These are phyloP conservation scores for Byssoonygena ceratinophila DNA, from an alignment of 2,329 filamentous ascomycete genomes.

Conservation along the genomic window DNA sequence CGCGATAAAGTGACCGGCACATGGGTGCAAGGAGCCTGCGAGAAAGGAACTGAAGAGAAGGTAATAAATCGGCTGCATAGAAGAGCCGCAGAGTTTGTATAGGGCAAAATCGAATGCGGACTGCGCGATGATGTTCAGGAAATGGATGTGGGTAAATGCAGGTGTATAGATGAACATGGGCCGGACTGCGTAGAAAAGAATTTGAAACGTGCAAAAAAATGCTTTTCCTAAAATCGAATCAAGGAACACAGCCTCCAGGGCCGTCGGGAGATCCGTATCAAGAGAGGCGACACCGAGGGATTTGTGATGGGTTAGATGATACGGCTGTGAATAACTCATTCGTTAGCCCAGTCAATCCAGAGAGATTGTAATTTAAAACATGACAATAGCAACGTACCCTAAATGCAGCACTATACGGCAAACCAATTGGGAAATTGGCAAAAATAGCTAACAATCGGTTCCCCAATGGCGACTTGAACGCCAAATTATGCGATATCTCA, in stretches of 20 bases:
- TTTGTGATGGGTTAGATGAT: conserved; percentile 98
- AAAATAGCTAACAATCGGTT: conserved; percentile 85
- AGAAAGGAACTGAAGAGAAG: conserved; percentile 83
- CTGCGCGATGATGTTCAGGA: conserved; percentile 69
- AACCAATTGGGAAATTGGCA: conserved; percentile 88
- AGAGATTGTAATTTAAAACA: background rate
- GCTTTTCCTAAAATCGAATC: conserved; percentile 90
- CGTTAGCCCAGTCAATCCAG: background rate
- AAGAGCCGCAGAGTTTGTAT: conserved; percentile 47
- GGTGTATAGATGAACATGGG: conserved; percentile 91
- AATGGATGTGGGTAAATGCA: conserved; percentile 74
- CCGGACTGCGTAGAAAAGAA: conserved; percentile 93
- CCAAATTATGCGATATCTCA: conserved; percentile 96
- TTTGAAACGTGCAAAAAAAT: conserved; percentile 99
- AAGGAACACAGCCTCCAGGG: conserved; percentile 81
- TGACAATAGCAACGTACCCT: conserved; percentile 48
- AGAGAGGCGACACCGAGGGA: conserved; percentile 92
- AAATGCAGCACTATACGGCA: conserved; percentile 94
- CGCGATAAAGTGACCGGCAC: conserved; percentile 95
- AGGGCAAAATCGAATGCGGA: conserved; percentile 65
- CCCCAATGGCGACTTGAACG: conserved; percentile 66
- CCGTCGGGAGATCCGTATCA: conserved; percentile 89
- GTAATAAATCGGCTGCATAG: conserved; percentile 60
- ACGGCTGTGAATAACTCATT: conserved; percentile 51
- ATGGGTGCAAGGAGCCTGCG: conserved; percentile 84